phyloP scores from a whole-genome alignment of 2,329 filamentous ascomycete species.

The Ascochyta lentis region DNA sequence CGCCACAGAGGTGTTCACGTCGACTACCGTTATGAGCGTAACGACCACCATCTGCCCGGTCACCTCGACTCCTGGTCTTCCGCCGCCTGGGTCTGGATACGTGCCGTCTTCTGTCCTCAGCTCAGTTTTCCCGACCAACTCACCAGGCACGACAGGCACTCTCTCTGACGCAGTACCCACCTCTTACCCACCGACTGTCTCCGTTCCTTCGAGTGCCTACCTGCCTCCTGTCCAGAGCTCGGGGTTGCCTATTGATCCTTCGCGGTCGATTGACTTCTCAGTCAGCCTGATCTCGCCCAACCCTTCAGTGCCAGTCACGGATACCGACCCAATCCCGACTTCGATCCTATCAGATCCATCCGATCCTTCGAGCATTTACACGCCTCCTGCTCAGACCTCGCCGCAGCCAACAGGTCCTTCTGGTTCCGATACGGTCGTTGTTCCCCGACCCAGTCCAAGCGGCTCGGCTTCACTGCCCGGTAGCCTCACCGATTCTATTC shows the following conservation, averaged over 20 bases:
- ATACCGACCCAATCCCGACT: neutral
- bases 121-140: slow-evolving; percentile 13
- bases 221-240: slow-evolving; percentile 13
- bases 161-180: slow-evolving; percentile 17
- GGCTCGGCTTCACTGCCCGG: neutral
- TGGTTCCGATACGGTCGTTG: neutral
- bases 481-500: slow-evolving; percentile 12
- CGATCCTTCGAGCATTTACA: neutral
- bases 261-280: neutral
- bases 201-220: slow-evolving; percentile 5
- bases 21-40: slow-evolving; percentile 44
- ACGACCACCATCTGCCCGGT: slow-evolving; percentile 53
- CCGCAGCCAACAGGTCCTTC: neutral
- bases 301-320: slow-evolving; percentile 2
- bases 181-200: slow-evolving; percentile 5
- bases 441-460: slow-evolving; percentile 4
- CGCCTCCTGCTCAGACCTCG: slow-evolving; percentile 5
- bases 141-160: slow-evolving; percentile 10
- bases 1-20: slow-evolving; percentile 47
- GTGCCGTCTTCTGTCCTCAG: slow-evolving; percentile 13
- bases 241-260: slow-evolving; percentile 8
- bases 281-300: slow-evolving; percentile 8
- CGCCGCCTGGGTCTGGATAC: slow-evolving; percentile 9
- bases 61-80: slow-evolving; percentile 24
- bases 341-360: neutral